Base-by-base conservation (phyloP, 2,329 filamentous ascomycete species). In the Cordyceps tenuipes region DNA sequence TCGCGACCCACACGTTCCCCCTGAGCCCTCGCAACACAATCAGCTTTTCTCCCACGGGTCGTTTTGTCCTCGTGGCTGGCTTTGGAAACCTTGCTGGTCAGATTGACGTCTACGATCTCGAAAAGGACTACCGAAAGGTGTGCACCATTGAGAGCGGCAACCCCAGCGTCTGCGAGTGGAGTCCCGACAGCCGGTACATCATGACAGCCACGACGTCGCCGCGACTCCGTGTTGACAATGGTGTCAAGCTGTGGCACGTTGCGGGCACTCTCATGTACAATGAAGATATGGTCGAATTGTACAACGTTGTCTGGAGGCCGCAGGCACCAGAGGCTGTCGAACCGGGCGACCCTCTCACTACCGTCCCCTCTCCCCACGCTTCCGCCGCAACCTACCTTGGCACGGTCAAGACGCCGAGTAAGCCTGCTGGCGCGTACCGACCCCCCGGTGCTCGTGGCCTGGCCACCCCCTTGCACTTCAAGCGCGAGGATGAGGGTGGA, bases 171-270 rank as follows among this genome's bases (percentile, higher is more conserved):
- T 99, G 94, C 78, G 87, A 94, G 71, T 99, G 94, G 94, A 96
- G 91, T 69, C 91, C 94, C 6, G 94, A 99, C 73, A 95, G 93
- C 68, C 90, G 88, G 69, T 94, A 92, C 73, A 92, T 99, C 71
- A 82, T 99, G 79, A 97, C 94, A 47, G 94, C 94, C n/a, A 99
- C 93, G 21, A 97, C 93, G 15, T 97, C 91, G 66, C 94, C 94
- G 5, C 88, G 94, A 64, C 84, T 99, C 61, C 89, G 94, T 66
- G 94, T 99, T 48, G 94, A 99, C 77, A 99, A 99, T 68, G 94
- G 93, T 62, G 83, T 99, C 66, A 92, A 92, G 72, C 83, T 99
- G 67, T 99, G 92, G 90, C 93, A 99, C 73, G 88, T 96, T 39
- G 84, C 86, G 64, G 94, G 94, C 50, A 82, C 82, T 41, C 79